Percentiles rank a stretch among this genome's conserved stretches.
phyloP scores from a whole-genome alignment of 345 rosid species.

The Rubroshorea leprosula region DNA sequence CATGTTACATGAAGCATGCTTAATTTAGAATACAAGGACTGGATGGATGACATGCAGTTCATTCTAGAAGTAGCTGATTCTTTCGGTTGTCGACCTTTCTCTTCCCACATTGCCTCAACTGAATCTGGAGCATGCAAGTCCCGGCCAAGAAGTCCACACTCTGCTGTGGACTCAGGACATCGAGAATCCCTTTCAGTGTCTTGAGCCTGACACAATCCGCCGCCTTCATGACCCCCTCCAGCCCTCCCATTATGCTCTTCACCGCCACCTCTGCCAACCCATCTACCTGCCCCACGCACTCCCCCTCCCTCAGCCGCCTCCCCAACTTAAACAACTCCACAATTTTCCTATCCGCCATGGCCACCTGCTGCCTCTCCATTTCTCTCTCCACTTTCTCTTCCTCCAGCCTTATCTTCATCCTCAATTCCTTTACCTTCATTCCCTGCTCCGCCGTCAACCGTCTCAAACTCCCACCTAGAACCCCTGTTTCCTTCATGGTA shows the following conservation, averaged over 20 bases:
- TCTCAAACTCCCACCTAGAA: conserved; percentile 14
- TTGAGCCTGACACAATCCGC: conserved; percentile 81
- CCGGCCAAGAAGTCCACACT: conserved; percentile 59
- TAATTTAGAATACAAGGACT: too few species aligned
- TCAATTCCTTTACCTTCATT: conserved; percentile 38
- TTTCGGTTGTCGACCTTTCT: too few species aligned
- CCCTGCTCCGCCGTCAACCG: conserved; percentile 46
- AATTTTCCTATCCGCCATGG: conserved; percentile 54
- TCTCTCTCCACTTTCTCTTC: conserved; percentile 74
- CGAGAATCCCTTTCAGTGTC: conserved; percentile 69
- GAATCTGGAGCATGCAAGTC: conserved; percentile 44
- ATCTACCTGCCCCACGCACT: too few species aligned
- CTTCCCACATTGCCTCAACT: conserved; percentile 45
- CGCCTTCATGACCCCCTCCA: conserved; percentile 68
- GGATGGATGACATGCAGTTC: too few species aligned
- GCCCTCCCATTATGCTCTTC: conserved; percentile 32
- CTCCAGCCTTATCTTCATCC: conserved; percentile 55
- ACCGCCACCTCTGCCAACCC: conserved; percentile 46
- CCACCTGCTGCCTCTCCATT: conserved; percentile 83
- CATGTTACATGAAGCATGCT: too few species aligned
- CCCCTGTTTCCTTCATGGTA: conserved; percentile 18
- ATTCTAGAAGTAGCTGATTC: too few species aligned
- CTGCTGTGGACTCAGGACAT: conserved; percentile 51
- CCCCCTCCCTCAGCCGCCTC: conserved; percentile 16
- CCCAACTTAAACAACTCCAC: conserved; percentile 65